Evolutionary conservation across 1,284 basidiomycete species (phyloP), one percentile per base, ranked within the genome.

Genomic region (Ceratobasidium sp.): DNA sequence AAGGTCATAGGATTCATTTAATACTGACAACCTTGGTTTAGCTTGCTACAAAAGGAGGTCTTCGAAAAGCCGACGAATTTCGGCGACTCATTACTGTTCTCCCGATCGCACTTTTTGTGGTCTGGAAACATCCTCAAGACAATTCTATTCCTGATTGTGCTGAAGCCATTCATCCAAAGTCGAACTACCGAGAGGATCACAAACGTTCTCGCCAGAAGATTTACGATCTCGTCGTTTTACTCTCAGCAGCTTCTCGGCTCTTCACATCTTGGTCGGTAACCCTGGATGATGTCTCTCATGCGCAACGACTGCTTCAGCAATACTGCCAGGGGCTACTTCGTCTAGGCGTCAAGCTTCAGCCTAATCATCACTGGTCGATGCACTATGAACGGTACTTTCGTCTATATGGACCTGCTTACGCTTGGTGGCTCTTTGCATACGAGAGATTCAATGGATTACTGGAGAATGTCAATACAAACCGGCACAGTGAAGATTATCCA

Each of bases 351-450:
- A 67, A 74, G 3, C 76, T 81, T 0, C 75, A 76, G 0, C 79
- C 79, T 35, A 82, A 82, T 63, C 78, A 81, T 52, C 81, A 82
- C 61, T 73, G 80, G 2, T 64, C 77, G 5, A 80, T 80, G 78
- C 81, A 82, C 63, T 80, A 77, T 66, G 35, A 64, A 6, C 63
- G 73, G 0, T 77, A 81, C 54, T 77, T 82, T 63, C 44, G 76
- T n/a, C 72, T 61, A 5, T 81, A 79, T 74, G 81, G 81, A 1
- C 82, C 82, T 8, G 77, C 80, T 0, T 82, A 83, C 55, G 78
- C 76, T 0, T 83, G 81, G 80, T 83, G 81, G 81, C 75, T 82
- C 0, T 83, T 81, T 72, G 78, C 80, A 0, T 81, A 80, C 73
- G 81, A 83, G 59, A 71, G 80, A 0, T 81, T 80, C 75, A 83